These are phyloP conservation scores for Malassezia brasiliensis DNA, from an alignment of 1,284 basidiomycete genomes.

Conservation along the genomic window DNA sequence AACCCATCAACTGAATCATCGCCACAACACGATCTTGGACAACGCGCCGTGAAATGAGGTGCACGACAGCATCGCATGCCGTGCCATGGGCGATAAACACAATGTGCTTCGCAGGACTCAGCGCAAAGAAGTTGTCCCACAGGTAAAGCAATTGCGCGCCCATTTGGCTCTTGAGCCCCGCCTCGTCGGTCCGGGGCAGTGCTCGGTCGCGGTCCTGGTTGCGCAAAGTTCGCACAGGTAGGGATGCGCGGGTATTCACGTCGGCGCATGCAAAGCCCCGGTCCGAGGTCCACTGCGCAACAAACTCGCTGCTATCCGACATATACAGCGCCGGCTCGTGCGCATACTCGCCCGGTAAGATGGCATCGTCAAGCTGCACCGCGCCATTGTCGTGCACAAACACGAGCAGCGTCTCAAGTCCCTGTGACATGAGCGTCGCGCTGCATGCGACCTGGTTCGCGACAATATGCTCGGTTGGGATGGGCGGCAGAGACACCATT, in stretches of 20 bases:
- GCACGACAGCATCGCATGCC: conserved; percentile 65
- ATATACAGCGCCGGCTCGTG: conserved; percentile 10
- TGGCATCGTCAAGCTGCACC: conserved; percentile 18
- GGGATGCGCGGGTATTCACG: conserved; percentile 49
- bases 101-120: conserved; percentile 55
- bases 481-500: conserved; percentile 7
- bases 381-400: conserved; percentile 40
- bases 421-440: conserved; percentile 52
- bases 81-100: conserved; percentile 77
- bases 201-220: not conserved
- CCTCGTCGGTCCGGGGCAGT: not conserved
- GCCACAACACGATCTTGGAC: conserved; percentile 20
- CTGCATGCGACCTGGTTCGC: conserved; percentile 59
- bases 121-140: conserved; percentile 94
- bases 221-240: conserved; percentile 1
- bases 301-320: conserved; percentile 68
- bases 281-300: conserved; percentile 65
- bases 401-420: conserved; percentile 24
- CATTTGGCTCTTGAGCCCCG: conserved; percentile 48
- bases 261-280: conserved; percentile 69
- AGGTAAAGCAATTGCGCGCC: conserved; percentile 65
- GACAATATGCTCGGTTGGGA: not conserved
- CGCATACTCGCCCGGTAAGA: not conserved
- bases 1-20: conserved; percentile 28
- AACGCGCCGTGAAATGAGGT: conserved; percentile 57